phyloP scores from a whole-genome alignment of 129 eudicot genomes.

The Centrapalus pauciflorus region DNA sequence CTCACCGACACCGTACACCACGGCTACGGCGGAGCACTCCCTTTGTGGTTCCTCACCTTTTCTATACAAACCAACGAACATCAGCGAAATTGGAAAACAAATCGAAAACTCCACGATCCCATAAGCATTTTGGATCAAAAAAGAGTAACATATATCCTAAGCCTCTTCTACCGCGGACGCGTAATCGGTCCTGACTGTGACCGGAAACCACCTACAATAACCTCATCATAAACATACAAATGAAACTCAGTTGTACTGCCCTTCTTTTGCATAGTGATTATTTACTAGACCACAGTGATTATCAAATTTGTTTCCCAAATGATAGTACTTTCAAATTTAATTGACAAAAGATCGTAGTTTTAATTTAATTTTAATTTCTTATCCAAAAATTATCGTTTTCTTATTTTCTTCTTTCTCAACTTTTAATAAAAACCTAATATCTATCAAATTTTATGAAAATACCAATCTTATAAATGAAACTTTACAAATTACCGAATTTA shows the following conservation, averaged over 20 bases:
- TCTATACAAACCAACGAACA: constrained; percentile 11
- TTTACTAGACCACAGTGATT: too few species aligned
- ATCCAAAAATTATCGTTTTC: too few species aligned
- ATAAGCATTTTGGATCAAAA: not conserved
- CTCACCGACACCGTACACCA: constrained; percentile 19
- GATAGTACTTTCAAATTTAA: too few species aligned
- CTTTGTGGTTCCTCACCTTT: not conserved
- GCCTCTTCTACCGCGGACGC: constrained; percentile 17
- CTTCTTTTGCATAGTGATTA: constrained; percentile 10
- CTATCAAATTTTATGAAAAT: too few species aligned
- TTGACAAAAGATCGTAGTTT: too few species aligned
- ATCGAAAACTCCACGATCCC: constrained; percentile 14
- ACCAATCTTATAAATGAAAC: too few species aligned
- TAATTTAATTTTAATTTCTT: too few species aligned
- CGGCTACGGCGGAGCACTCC: constrained; percentile 9
- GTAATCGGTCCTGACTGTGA: constrained; percentile 51
- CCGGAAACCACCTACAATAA: constrained; percentile 27
- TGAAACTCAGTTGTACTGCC: constrained; percentile 47
- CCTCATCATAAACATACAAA: constrained; percentile 44
- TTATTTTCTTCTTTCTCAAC: too few species aligned
- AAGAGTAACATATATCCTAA: not conserved
- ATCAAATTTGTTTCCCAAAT: too few species aligned
- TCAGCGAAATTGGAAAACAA: not conserved
- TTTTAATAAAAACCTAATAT: too few species aligned
- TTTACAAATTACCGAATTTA: too few species aligned